Evolutionary conservation across 305 asterid species (phyloP), one percentile per base, ranked within the genome.

Genomic region (Monarda citriodora): DNA sequence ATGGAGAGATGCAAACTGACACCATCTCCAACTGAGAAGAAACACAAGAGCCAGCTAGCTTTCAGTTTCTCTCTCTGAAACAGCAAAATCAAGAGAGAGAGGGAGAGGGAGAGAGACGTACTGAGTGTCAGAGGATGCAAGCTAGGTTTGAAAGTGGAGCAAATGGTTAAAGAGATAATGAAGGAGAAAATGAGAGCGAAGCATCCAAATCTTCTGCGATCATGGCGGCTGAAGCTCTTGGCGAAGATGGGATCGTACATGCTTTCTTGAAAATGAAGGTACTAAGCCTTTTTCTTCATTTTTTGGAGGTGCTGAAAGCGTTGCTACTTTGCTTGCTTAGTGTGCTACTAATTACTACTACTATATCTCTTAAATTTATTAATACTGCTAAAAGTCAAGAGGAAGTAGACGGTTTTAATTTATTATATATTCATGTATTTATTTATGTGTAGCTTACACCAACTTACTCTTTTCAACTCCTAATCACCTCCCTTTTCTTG

Each of bases 221-320:
- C 91, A 57, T 75, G 51, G 17, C 69, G 60, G 53, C 72, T 82
- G 65, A 89, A 84, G 61, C 95, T 86, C 65, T 84, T 86, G 15
- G 87, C 75, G 16, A 89, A 69, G 15, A 89, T 78, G 45, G 95
- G 93, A 80, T 84, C 85, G 49, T 89, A 82, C 93, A 84, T 86
- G 61, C 77, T 76, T 58, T 65, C 73, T 63, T 21, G 38, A 37
- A 69, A 61, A n/a, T 42, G 55, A 63, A 49, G 56, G 38, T 54
- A 23, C 23, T 14, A 49, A 12, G 3, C 32, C 3, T 20, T 18
- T 20, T 34, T 7, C 9, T 32, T 10, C 38, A 8, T 20, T 12
- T 20, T 18, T 18, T 23, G 51, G 10, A 34, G 48, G 29, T 5
- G 21, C 56, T 32, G 45, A 41, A 59, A 71, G 51, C 56, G 60